Conservation (phyloP, 129 eudicot species). For the Tagetes patula region DNA sequence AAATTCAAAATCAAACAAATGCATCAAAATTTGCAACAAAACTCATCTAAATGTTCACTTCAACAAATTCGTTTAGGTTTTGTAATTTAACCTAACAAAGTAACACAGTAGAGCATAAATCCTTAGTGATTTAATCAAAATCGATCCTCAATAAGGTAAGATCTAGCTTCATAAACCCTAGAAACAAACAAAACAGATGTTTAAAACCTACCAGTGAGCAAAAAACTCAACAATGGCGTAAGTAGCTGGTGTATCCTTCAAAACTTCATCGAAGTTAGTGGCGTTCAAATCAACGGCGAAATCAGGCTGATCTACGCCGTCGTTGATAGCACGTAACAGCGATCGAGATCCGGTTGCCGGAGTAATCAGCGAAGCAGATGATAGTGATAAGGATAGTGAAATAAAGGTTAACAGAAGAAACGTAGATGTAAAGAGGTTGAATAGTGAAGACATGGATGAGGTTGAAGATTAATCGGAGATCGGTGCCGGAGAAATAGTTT, state of each 20-base stretch:
- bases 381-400: slow-evolving; percentile 22
- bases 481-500: slow-evolving; percentile 14
- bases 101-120: neutral
- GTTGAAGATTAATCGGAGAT: slow-evolving; percentile 23
- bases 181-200: neutral
- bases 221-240: slow-evolving; percentile 89
- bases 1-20: slow-evolving; percentile 11
- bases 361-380: slow-evolving; percentile 25
- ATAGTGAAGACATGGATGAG: slow-evolving; percentile 41
- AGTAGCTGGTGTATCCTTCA: slow-evolving; percentile 62
- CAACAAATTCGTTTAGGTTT: neutral
- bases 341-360: slow-evolving; percentile 69
- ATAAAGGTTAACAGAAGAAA: slow-evolving; percentile 29
- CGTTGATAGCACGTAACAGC: slow-evolving; percentile 52
- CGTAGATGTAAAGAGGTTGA: slow-evolving; percentile 13
- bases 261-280: slow-evolving; percentile 70
- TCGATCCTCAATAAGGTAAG: slow-evolving; percentile 1
- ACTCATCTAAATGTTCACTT: neutral
- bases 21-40: slow-evolving; percentile 11
- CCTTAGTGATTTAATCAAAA: neutral
- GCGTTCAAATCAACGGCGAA: slow-evolving; percentile 69
- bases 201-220: slow-evolving; percentile 80
- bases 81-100: neutral
- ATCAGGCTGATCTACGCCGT: slow-evolving; percentile 34
- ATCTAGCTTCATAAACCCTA: slow-evolving; percentile 26